A percentile compares a stretch with the other conserved stretches of the same genome.
Evolutionary conservation across 2,329 filamentous ascomycete species (phyloP).

Genomic region (Trichophyton benhamiae): DNA sequence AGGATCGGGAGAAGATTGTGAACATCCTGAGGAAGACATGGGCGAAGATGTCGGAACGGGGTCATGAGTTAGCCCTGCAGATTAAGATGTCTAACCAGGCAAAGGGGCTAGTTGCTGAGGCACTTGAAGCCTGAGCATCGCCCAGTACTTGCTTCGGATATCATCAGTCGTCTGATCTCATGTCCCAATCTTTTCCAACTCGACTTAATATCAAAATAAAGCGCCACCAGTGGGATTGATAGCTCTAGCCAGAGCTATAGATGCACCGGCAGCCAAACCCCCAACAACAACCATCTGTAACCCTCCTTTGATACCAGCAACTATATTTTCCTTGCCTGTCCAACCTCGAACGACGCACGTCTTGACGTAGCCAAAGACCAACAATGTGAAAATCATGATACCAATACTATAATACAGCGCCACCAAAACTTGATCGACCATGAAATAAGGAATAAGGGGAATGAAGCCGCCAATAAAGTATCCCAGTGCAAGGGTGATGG

Average conservation of each 20-base stretch:
- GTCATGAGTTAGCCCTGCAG: constrained; percentile 51
- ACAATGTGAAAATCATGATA: constrained; percentile 31
- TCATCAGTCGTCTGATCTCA: not conserved
- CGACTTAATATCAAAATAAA: not conserved
- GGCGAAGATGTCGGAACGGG: constrained; percentile 58
- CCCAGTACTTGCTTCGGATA: not conserved
- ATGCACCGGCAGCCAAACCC: constrained; percentile 52
- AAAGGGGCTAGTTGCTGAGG: constrained; percentile 50
- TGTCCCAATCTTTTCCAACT: not conserved
- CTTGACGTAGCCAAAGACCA: constrained; percentile 34
- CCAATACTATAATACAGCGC: constrained; percentile 40
- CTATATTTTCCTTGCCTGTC: constrained; percentile 35
- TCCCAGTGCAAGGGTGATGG: constrained; percentile 53
- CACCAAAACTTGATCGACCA: constrained; percentile 35
- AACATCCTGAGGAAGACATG: constrained; percentile 60
- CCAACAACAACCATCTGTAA: constrained; percentile 54
- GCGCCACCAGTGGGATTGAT: constrained; percentile 30
- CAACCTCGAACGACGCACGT: constrained; percentile 37
- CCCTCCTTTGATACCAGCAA: constrained; percentile 47
- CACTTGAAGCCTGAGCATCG: constrained; percentile 29
- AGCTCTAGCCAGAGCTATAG: constrained; percentile 50
- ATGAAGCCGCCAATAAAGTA: constrained; percentile 61
- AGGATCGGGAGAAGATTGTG: constrained; percentile 64
- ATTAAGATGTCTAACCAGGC: constrained; percentile 54
- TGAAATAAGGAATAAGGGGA: constrained; percentile 59